These are phyloP conservation scores for Solanum hybrid DNA, from an alignment of 305 asterid species.

Conservation along the genomic window DNA sequence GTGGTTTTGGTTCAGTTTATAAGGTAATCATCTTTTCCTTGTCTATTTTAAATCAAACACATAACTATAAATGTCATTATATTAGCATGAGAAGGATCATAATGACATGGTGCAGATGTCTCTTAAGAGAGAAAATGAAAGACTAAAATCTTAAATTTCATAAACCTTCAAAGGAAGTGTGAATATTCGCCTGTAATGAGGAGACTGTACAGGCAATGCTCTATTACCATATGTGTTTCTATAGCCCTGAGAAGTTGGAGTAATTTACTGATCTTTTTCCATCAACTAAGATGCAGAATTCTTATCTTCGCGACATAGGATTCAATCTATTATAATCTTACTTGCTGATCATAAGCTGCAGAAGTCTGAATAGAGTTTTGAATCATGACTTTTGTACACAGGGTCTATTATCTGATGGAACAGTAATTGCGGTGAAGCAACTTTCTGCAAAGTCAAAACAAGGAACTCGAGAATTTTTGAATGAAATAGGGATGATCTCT, in stretches of 20 bases:
- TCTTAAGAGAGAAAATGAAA: not conserved
- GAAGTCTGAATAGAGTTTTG: not conserved
- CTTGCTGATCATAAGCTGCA: not conserved
- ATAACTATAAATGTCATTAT: not conserved
- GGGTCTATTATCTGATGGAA: conserved; percentile 84
- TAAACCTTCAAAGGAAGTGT: not conserved
- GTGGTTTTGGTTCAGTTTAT: conserved; percentile 90
- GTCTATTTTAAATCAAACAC: not conserved
- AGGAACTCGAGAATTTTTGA: conserved; percentile 83
- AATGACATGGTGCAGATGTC: not conserved
- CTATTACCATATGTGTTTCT: not conserved
- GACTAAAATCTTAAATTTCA: not conserved
- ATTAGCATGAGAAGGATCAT: not conserved
- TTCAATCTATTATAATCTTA: not conserved
- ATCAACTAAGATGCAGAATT: not conserved
- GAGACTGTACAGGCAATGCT: not conserved
- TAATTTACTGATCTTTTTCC: not conserved
- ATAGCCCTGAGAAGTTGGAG: not conserved
- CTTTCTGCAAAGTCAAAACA: conserved; percentile 85
- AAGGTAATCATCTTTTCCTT: conserved; percentile 40
- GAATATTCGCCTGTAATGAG: not conserved
- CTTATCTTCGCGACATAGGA: not conserved
- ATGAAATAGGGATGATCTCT: conserved; percentile 86
- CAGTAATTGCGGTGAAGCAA: conserved; percentile 83
- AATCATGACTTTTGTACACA: conserved; percentile 9